Percentiles rank a stretch among this genome's conserved stretches.
phyloP scores from a whole-genome alignment of 2,329 filamentous ascomycete genomes.

The Claviceps fusiformis region DNA sequence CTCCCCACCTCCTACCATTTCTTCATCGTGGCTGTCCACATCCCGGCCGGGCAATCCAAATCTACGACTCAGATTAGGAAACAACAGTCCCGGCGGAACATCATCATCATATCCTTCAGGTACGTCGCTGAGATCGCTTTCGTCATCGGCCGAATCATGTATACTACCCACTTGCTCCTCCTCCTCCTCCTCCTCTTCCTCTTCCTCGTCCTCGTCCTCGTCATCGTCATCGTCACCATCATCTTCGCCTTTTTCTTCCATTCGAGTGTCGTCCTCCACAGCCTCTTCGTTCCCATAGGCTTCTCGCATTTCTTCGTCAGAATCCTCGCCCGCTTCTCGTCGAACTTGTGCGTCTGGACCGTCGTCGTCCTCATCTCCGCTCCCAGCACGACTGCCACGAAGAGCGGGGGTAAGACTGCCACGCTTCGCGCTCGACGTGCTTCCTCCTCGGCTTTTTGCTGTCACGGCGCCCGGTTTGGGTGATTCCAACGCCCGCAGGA shows the following conservation, averaged over 20 bases:
- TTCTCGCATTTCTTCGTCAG: conserved; percentile 31
- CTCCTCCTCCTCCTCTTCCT: neutral
- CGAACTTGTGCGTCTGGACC: conserved; percentile 26
- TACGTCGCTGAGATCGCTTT: conserved; percentile 56
- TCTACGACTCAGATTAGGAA: conserved; percentile 30
- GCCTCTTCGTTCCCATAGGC: conserved; percentile 15
- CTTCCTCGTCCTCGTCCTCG: conserved; percentile 9
- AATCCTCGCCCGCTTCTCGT: conserved; percentile 20
- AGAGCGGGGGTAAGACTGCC: conserved; percentile 26
- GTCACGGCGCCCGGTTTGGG: conserved; percentile 28
- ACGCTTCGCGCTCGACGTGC: conserved; percentile 36
- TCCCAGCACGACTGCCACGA: conserved; percentile 22
- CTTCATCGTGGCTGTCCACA: conserved; percentile 18
- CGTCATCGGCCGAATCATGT: conserved; percentile 53
- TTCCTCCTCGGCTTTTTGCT: conserved; percentile 36
- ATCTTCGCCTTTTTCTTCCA: conserved; percentile 16
- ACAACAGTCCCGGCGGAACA: conserved; percentile 37
- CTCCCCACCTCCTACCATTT: conserved; percentile 14
- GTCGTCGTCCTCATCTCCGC: conserved; percentile 27
- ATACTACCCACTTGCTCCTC: conserved; percentile 34
- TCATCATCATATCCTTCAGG: conserved; percentile 45
- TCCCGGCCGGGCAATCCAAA: conserved; percentile 22
- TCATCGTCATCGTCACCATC: conserved; percentile 5
- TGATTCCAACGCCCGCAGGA: conserved; percentile 35
- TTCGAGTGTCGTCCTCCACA: conserved; percentile 16